These are phyloP conservation scores for Calonectria henricotiae DNA, from an alignment of 2,329 filamentous ascomycete genomes.

Conservation along the genomic window DNA sequence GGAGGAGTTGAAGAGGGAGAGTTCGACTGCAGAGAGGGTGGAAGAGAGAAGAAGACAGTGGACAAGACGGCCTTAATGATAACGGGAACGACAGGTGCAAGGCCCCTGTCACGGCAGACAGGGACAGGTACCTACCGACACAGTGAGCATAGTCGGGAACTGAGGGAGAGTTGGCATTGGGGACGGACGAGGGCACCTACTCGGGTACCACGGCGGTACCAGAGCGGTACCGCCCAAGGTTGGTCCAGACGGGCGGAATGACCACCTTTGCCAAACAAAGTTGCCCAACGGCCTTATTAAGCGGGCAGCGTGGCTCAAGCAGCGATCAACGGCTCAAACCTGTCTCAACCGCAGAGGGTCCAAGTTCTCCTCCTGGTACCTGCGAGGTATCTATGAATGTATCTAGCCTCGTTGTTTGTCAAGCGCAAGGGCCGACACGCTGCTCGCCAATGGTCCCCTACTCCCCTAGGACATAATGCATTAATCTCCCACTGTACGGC, in stretches of 20 bases:
- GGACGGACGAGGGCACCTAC: background rate
- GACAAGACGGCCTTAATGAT: constrained; percentile 35
- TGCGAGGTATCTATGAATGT: background rate
- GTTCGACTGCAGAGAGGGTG: constrained; percentile 32
- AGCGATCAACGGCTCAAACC: constrained; percentile 3
- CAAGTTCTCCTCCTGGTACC: constrained; percentile 5
- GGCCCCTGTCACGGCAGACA: constrained; percentile 42
- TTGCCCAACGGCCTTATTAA: constrained; percentile 24
- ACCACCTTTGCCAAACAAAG: background rate
- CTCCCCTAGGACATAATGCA: background rate
- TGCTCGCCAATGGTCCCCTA: background rate
- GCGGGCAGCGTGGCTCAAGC: constrained; percentile 9
- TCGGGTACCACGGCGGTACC: constrained; percentile 1
- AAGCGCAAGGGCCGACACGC: constrained; percentile 1
- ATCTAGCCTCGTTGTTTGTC: background rate
- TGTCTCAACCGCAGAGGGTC: background rate
- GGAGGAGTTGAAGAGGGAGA: constrained; percentile 32
- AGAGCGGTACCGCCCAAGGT: constrained; percentile 2
- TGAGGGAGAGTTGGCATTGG: constrained; percentile 5
- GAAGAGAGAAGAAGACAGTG: constrained; percentile 36
- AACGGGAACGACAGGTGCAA: constrained; percentile 39
- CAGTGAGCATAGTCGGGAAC: constrained; percentile 17
- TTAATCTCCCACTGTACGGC: background rate
- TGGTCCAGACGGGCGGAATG: constrained; percentile 4
- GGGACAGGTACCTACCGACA: constrained; percentile 24